Percentiles rank a stretch among this genome's conserved stretches.
These are phyloP conservation scores for Crithidia bombi DNA, from an alignment of 208 protist species.

Conservation along the genomic window DNA sequence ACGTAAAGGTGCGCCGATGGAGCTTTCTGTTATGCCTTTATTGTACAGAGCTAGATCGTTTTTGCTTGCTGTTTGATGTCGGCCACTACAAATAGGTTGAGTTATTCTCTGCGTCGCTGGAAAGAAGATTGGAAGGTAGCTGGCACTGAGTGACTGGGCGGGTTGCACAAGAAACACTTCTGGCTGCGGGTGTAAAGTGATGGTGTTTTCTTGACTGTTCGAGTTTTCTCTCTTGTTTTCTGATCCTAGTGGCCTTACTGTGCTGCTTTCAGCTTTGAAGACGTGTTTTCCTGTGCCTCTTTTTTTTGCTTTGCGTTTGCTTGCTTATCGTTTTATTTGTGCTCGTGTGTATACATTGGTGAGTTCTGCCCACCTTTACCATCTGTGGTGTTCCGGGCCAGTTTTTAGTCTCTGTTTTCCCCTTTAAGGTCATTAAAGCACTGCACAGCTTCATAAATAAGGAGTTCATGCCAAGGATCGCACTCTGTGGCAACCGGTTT, in stretches of 20 bases:
- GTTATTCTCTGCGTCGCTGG: too few species aligned
- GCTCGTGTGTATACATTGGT: background rate
- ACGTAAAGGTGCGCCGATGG: background rate
- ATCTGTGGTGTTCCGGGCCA: background rate
- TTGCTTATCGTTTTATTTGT: background rate
- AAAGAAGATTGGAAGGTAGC: background rate
- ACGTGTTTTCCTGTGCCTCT: background rate
- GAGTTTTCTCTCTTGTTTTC: background rate
- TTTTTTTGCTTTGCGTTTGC: slow-evolving; percentile 3
- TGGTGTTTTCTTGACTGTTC: background rate
- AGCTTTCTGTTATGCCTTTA: background rate
- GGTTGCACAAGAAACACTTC: too few species aligned
- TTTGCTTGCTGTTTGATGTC: background rate
- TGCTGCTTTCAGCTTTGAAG: background rate
- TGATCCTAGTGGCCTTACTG: too few species aligned
- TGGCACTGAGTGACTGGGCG: too few species aligned
- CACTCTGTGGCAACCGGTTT: too few species aligned
- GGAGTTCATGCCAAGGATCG: too few species aligned
- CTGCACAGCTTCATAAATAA: too few species aligned
- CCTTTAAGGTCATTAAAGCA: too few species aligned
- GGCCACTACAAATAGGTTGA: too few species aligned
- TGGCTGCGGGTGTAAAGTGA: too few species aligned
- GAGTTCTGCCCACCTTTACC: background rate
- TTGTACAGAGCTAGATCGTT: background rate
- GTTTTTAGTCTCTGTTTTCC: slow-evolving; percentile 12